These are phyloP conservation scores for Fusarium praegraminearum DNA, from an alignment of 2,329 filamentous ascomycete genomes.

Conservation along the genomic window DNA sequence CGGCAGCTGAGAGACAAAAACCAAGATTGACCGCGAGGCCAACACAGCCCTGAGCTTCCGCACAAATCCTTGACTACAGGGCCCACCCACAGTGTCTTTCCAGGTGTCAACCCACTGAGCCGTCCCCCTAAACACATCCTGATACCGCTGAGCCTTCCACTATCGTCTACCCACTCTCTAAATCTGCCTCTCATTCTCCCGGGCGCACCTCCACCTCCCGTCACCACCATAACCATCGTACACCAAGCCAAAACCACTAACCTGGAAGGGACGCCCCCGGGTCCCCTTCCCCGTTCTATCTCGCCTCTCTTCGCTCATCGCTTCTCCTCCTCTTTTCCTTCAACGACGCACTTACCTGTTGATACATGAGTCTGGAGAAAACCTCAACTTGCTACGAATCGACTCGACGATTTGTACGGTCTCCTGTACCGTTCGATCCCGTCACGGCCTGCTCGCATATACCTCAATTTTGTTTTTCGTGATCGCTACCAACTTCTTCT, in stretches of 20 bases:
- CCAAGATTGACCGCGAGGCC: constrained; percentile 9
- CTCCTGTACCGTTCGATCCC: constrained; percentile 33
- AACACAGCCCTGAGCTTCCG: background rate
- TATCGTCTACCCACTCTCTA: constrained; percentile 11
- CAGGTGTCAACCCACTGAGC: constrained; percentile 23
- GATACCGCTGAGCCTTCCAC: constrained; percentile 21
- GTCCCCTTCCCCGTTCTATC: constrained; percentile 38
- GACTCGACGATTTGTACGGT: constrained; percentile 33
- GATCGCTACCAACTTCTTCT: constrained; percentile 23
- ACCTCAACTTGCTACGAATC: constrained; percentile 34
- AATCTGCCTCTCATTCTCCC: constrained; percentile 9
- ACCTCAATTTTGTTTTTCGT: constrained; percentile 25
- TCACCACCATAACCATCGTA: constrained; percentile 39
- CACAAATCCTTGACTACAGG: background rate
- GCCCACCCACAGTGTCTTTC: constrained; percentile 24
- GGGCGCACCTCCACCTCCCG: constrained; percentile 14
- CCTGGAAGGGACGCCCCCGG: constrained; percentile 31
- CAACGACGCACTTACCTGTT: constrained; percentile 15
- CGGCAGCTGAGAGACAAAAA: constrained; percentile 14
- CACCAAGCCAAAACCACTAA: constrained; percentile 38
- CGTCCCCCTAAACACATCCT: constrained; percentile 14
- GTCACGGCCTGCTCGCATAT: constrained; percentile 27
- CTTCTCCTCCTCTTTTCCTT: constrained; percentile 38
- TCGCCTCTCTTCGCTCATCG: constrained; percentile 40
- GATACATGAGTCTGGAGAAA: constrained; percentile 20